These are phyloP conservation scores for Grifola frondosa DNA, from an alignment of 1,284 basidiomycete species.

Conservation along the genomic window DNA sequence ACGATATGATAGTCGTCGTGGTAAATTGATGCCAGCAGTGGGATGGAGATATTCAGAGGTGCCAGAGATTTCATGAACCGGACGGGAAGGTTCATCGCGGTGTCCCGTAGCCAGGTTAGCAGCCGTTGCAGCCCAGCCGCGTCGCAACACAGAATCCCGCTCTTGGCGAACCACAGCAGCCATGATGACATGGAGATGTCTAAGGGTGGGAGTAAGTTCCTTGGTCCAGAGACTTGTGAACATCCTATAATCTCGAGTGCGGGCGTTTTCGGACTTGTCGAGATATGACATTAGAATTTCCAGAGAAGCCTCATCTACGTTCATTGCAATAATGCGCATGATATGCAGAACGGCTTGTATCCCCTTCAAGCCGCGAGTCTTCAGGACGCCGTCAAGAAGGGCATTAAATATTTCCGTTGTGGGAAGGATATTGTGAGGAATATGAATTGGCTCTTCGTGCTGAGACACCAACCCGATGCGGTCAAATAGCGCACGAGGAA, in stretches of 20 bases:
- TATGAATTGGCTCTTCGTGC: no score
- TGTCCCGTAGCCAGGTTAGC: conserved; percentile 38
- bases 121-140: conserved; percentile 51
- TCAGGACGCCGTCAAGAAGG: conserved; percentile 49
- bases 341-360: conserved; percentile 46
- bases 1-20: conserved; percentile 33
- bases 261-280: conserved; percentile 38
- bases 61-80: conserved; percentile 27
- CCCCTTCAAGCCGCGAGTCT: conserved; percentile 45
- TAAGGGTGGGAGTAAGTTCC: conserved; percentile 41
- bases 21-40: conserved; percentile 44
- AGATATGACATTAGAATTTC: conserved; percentile 55
- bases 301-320: conserved; percentile 51
- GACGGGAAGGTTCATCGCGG: conserved; percentile 11
- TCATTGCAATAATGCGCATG: conserved; percentile 51
- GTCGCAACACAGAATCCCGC: conserved; percentile 40
- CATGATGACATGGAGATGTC: conserved; percentile 44
- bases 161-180: conserved; percentile 45
- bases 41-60: conserved; percentile 44
- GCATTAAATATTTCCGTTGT: conserved; percentile 59
- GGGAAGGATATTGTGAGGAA: conserved; percentile 27
- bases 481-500: conserved; percentile 25
- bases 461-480: conserved; percentile 16
- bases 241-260: conserved; percentile 43
- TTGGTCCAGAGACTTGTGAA: conserved; percentile 43